Base-by-base conservation (phyloP, 768 basidiomycete genomes). In the Kondoa malvinella region DNA sequence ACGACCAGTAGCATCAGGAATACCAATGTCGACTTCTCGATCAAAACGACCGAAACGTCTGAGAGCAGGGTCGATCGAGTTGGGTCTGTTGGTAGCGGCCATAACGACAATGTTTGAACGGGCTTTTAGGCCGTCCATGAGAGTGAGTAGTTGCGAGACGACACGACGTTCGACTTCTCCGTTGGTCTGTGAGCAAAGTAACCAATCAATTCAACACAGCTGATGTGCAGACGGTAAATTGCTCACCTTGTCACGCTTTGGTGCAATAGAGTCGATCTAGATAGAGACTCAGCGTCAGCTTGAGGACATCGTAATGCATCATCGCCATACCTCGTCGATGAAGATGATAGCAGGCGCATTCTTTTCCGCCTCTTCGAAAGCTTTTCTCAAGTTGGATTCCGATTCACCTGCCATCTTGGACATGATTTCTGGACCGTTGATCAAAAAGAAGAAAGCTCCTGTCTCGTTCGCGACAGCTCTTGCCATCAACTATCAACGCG, bases 401-500 rank as follows among this genome's bases (percentile, higher is more conserved):
- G 85, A 87, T 80, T 99, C 95, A 73, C 95, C 95, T 65, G 95
- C 95, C 95, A 99, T 99, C 82, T 99, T 97, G 74, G 87, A 89
- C 95, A 99, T 99, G 77, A 99, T 97, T 79, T 99, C 95, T 64
- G 95, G 95, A 66, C 95, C 95, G 76, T 97, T 99, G 80, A 99
- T 99, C 64, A 97, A 81, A 86, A 99, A 99, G 84, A 99, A 99
- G 84, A 99, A 99, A 17, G 95, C 95, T 63, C 95, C 95, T 30
- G 95, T 99, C 79, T 99, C 95, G 77, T 99, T 99, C 71, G 95
- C 95, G 60, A 99, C 95, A 4, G 95, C 95, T 73, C 95, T 87
- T 64, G 95, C 95, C 94, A 99, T 99, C 72, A 99, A 84, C 3
- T 63, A 29, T 63, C 26, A 34, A 14, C n/a, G n/a, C 3, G 17